Percentiles rank a stretch among this genome's conserved stretches.
Conservation (phyloP, 2,329 filamentous ascomycete genomes). For the Leptographium lundbergii region DNA sequence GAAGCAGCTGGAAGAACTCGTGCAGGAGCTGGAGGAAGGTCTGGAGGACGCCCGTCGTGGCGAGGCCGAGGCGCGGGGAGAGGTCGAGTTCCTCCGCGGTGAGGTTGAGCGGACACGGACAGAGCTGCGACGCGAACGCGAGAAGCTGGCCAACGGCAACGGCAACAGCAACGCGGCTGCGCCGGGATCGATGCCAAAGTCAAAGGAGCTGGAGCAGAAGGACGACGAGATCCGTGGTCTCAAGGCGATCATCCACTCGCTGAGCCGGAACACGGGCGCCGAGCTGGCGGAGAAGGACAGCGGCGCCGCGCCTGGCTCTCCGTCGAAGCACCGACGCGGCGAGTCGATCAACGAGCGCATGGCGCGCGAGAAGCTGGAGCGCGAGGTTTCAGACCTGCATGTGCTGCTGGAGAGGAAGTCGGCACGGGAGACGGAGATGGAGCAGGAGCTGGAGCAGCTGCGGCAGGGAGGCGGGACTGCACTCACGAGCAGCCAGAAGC, state of each 20-base stretch:
- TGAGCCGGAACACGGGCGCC: conserved; percentile 64
- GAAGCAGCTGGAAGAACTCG: conserved; percentile 89
- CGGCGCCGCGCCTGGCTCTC: conserved; percentile 10
- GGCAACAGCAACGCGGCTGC: conserved; percentile 32
- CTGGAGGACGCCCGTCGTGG: conserved; percentile 88
- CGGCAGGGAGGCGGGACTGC: conserved; percentile 22
- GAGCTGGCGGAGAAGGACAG: conserved; percentile 10
- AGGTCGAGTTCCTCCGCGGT: conserved; percentile 88
- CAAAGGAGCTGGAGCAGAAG: conserved; percentile 79
- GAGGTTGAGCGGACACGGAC: conserved; percentile 87
- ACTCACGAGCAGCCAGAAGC: conserved; percentile 14
- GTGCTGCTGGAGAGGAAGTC: conserved; percentile 59
- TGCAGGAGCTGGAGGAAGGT: conserved; percentile 93
- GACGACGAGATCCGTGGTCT: conserved; percentile 95
- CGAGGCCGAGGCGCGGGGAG: conserved; percentile 87
- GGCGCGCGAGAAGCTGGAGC: conserved; percentile 58
- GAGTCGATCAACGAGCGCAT: conserved; percentile 43
- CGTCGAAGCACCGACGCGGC: conserved; percentile 31
- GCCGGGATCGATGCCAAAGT: conserved; percentile 25
- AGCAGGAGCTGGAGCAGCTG: conserved; percentile 64
- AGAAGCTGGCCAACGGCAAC: conserved; percentile 39
- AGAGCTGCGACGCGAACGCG: conserved; percentile 76
- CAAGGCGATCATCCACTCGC: conserved; percentile 93
- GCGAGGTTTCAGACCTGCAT: conserved; percentile 68
- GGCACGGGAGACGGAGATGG: conserved; percentile 68